Evolutionary conservation across 768 basidiomycete genomes (phyloP), one percentile per base, ranked within the genome.

Genomic region (Podaxis pistillaris): DNA sequence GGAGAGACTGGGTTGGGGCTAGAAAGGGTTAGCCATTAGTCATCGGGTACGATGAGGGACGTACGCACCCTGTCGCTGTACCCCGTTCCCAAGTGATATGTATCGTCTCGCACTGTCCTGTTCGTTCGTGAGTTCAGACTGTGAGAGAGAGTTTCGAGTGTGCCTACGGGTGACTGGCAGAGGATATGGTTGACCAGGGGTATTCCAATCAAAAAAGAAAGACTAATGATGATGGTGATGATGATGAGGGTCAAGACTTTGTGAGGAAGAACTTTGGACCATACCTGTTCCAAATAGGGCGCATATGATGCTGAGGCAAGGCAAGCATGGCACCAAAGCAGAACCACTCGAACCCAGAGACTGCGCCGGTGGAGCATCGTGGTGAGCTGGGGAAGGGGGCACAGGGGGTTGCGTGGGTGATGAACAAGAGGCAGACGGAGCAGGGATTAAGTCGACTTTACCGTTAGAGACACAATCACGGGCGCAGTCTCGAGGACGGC

Each of bases 1-100:
- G 86, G 86, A 4, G 84, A 78, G 5, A 71, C 72, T 2, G 84
- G 83, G 65, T 82, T 81, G 7, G 84, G 85, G 4, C 86, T 88
- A 56, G 19, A 12, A 51, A 55, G 7, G 33, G n/a, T 65, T 1
- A 63, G 60, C 51, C 38, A 64, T 33, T 22, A n/a, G 62, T n/a
- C 52, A 54, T 19, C 52, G 30, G 15, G 26, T 6, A 38, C 47
- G 57, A 37, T 51, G n/a, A 26, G 44, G 38, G 47, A 57, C 44
- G 49, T 15, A 62, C 70, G 36, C 64, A 82, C 81, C 81, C 81
- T 28, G 73, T 74, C 22, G 78, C 79, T 28, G 65, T 63, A 11
- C 75, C 68, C 49, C 82, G 70, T 36, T 66, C 64, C 81, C 81
- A 83, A 40, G 66, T 73, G 33, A 83, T 73, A 54, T 78, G 73